Evolutionary conservation across 2,329 filamentous ascomycete genomes (phyloP).

Genomic region (Xylariales sp.): DNA sequence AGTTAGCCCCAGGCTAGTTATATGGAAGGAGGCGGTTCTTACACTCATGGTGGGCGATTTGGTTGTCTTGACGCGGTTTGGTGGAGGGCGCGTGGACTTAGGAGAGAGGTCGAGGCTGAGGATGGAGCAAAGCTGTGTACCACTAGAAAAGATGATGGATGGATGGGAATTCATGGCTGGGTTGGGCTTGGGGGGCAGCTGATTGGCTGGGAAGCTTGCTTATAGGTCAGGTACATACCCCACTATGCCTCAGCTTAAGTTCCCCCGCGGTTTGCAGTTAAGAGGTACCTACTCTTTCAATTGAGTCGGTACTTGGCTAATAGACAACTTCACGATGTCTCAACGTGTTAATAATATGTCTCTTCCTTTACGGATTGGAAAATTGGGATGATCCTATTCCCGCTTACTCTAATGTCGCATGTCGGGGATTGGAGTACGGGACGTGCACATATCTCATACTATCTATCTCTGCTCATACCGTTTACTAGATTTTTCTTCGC

Average conservation of each 20-base stretch:
- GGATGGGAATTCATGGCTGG: slow-evolving; percentile 17
- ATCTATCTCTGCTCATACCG: too few relatives aligned
- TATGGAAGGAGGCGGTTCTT: slow-evolving; percentile 21
- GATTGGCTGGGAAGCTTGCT: slow-evolving; percentile 26
- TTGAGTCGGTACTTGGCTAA: background rate
- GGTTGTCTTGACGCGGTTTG: slow-evolving; percentile 33
- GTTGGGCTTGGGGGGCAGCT: slow-evolving; percentile 11
- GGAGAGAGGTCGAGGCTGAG: slow-evolving; percentile 26
- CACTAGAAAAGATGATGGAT: background rate
- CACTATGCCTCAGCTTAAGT: slow-evolving; percentile 10
- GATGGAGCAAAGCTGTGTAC: slow-evolving; percentile 2
- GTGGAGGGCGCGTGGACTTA: slow-evolving; percentile 21
- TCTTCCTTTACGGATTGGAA: background rate
- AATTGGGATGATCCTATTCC: background rate
- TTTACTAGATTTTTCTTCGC: too few relatives aligned
- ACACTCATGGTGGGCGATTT: slow-evolving; percentile 52
- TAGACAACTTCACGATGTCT: too few relatives aligned
- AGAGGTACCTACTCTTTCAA: too few relatives aligned
- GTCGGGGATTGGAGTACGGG: too few relatives aligned
- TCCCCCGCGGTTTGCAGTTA: background rate
- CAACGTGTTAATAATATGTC: too few relatives aligned
- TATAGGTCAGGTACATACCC: slow-evolving; percentile 3
- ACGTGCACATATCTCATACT: background rate
- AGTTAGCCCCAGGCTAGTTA: slow-evolving; percentile 9
- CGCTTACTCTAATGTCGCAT: too few relatives aligned